A percentile compares a stretch with the other conserved stretches of the same genome.
Conservation (phyloP, 495 filamentous ascomycete species). For the Aspergillus nanangensis region DNA sequence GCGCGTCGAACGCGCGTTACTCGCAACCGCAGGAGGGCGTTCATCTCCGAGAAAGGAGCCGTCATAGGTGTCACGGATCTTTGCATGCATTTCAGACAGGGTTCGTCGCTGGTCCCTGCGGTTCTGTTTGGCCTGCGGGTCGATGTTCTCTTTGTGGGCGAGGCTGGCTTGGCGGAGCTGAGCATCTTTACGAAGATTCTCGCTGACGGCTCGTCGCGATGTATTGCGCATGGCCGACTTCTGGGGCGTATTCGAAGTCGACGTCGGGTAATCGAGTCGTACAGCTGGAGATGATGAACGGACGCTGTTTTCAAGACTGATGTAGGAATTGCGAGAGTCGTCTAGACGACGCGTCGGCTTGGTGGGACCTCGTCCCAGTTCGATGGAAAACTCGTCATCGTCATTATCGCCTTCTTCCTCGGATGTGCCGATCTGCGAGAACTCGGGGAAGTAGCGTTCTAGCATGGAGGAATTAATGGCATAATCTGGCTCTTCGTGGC, state of each 20-base stretch:
- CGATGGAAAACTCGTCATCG: constrained; percentile 37
- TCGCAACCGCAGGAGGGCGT: constrained; percentile 41
- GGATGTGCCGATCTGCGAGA: constrained; percentile 40
- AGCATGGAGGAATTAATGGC: constrained; percentile 60
- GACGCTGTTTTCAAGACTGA: constrained; percentile 45
- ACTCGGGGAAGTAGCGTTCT: constrained; percentile 60
- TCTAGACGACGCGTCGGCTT: constrained; percentile 33
- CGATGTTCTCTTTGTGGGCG: constrained; percentile 43
- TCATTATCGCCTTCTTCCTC: constrained; percentile 33
- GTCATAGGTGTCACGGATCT: constrained; percentile 51
- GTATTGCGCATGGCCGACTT: constrained; percentile 24
- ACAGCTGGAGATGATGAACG: constrained; percentile 45
- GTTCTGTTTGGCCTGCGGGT: constrained; percentile 32
- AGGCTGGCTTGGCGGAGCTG: constrained; percentile 40
- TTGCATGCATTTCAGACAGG: constrained; percentile 52
- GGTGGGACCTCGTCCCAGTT: constrained; percentile 36
- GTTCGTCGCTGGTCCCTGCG: constrained; percentile 37
- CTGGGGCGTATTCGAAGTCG: constrained; percentile 34
- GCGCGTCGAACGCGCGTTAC: constrained; percentile 50
- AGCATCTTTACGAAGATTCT: constrained; percentile 41
- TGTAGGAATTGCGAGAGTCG: constrained; percentile 40
- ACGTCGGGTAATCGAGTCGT: constrained; percentile 39
- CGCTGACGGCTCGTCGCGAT: constrained; percentile 29
- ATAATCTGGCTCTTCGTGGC: constrained; percentile 39
- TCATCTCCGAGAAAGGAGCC: constrained; percentile 48